Evolutionary conservation across 768 basidiomycete genomes (phyloP).

Genomic region (Phaffia tasmanica): DNA sequence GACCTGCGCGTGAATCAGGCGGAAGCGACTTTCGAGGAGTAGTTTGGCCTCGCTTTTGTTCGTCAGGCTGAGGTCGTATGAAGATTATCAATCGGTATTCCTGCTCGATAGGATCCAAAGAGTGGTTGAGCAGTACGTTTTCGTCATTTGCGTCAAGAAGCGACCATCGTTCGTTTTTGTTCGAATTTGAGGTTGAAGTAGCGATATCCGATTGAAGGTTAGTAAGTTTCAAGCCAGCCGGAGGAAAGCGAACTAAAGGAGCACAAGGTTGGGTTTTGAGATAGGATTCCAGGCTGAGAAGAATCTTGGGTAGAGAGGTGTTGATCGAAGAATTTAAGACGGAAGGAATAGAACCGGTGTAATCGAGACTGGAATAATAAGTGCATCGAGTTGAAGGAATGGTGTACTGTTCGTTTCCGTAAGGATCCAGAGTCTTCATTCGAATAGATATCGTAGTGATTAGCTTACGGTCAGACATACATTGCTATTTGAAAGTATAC

Average conservation of each 20-base stretch:
- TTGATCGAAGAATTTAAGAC: constrained; percentile 80
- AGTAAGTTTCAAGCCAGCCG: constrained; percentile 42
- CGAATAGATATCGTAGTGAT: not conserved
- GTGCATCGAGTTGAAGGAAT: constrained; percentile 89
- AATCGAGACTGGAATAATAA: constrained; percentile 72
- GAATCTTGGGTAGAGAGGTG: constrained; percentile 56
- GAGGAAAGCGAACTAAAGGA: constrained; percentile 59
- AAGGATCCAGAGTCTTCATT: constrained; percentile 82
- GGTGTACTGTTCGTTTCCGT: constrained; percentile 81
- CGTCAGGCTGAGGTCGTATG: constrained; percentile 8
- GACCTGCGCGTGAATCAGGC: constrained; percentile 3
- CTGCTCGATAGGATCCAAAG: constrained; percentile 28
- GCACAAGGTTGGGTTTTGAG: constrained; percentile 56
- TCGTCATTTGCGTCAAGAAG: constrained; percentile 31
- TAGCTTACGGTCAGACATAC: not conserved
- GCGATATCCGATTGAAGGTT: constrained; percentile 3
- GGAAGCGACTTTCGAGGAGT: constrained; percentile 9
- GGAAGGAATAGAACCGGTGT: constrained; percentile 69
- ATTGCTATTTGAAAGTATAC: not conserved
- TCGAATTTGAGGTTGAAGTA: constrained; percentile 29
- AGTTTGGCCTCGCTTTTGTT: not conserved
- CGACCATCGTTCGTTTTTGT: constrained; percentile 31
- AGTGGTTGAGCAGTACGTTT: constrained; percentile 29
- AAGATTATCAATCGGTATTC: constrained; percentile 9
- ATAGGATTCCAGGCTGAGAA: constrained; percentile 62